Evolutionary conservation across 2,329 filamentous ascomycete species (phyloP).

Genomic region (Pseudogymnoascus sp.): DNA sequence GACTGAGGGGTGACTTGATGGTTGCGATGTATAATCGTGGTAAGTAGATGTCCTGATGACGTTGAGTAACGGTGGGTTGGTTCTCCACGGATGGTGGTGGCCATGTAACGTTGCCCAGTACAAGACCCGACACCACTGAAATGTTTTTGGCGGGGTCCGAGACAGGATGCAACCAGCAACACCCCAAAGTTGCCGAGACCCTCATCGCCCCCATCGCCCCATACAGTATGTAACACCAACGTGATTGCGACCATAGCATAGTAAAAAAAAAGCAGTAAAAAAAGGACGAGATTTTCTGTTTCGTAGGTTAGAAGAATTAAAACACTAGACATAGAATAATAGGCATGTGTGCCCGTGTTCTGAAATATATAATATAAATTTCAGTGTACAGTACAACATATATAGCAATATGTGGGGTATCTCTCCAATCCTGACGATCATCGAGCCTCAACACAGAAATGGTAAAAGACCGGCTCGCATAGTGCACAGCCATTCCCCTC

Average conservation of each 20-base stretch:
- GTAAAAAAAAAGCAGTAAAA: background rate
- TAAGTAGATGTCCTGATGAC: conserved; percentile 1
- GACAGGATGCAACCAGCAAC: background rate
- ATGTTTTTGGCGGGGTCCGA: background rate
- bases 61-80: background rate
- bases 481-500: background rate
- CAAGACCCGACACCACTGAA: background rate
- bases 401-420: conserved; percentile 2
- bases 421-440: background rate
- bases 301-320: background rate
- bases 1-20: background rate
- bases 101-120: conserved; percentile 2
- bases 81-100: background rate
- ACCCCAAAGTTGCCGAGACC: background rate
- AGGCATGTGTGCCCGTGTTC: background rate
- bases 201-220: background rate
- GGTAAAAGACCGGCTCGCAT: background rate
- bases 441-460: background rate
- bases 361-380: conserved; percentile 3
- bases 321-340: background rate
- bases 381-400: conserved; percentile 3
- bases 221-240: conserved; percentile 1
- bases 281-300: background rate
- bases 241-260: background rate
- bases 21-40: background rate